phyloP scores from a whole-genome alignment of 352 stramenopile species.

The Globisporangium paroecandrum region DNA sequence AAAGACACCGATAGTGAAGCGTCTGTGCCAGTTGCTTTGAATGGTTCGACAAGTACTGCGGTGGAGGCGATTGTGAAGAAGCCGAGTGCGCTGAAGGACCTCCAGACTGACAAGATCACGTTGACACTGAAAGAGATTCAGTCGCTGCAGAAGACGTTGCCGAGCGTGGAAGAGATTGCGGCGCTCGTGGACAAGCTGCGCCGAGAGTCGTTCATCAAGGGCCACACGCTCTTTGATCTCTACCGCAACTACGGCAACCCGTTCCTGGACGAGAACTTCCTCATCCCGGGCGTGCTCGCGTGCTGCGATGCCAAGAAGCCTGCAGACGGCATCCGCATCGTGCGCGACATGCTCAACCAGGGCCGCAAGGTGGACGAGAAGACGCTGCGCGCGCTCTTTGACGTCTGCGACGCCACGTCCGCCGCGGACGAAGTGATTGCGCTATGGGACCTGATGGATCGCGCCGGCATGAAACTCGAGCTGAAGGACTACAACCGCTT shows the following conservation, averaged over 20 bases:
- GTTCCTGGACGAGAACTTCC: slow-evolving; percentile 77
- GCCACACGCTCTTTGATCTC: slow-evolving; percentile 77
- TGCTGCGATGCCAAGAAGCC: slow-evolving; percentile 79
- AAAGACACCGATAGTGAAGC: slow-evolving; percentile 3
- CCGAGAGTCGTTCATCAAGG: slow-evolving; percentile 69
- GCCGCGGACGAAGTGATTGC: slow-evolving; percentile 59
- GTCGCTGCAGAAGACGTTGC: slow-evolving; percentile 69
- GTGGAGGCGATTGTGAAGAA: slow-evolving; percentile 10
- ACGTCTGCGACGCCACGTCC: slow-evolving; percentile 68
- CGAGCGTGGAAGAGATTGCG: slow-evolving; percentile 62
- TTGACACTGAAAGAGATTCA: slow-evolving; percentile 72
- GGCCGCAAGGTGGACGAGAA: slow-evolving; percentile 77
- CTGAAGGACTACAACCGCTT: slow-evolving; percentile 66
- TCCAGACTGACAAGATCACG: slow-evolving; percentile 62
- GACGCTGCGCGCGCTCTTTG: slow-evolving; percentile 68
- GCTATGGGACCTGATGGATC: slow-evolving; percentile 69
- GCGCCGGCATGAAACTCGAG: slow-evolving; percentile 48
- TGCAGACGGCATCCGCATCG: slow-evolving; percentile 67
- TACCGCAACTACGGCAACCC: slow-evolving; percentile 86
- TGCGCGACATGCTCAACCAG: slow-evolving; percentile 80
- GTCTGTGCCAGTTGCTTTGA: neutral
- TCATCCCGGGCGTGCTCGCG: slow-evolving; percentile 72
- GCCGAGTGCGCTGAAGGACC: slow-evolving; percentile 30
- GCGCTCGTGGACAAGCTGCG: slow-evolving; percentile 56
- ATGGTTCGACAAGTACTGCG: neutral